Evolutionary conservation across 2,329 filamentous ascomycete species (phyloP).

Genomic region (Cladophialophora carrionii): DNA sequence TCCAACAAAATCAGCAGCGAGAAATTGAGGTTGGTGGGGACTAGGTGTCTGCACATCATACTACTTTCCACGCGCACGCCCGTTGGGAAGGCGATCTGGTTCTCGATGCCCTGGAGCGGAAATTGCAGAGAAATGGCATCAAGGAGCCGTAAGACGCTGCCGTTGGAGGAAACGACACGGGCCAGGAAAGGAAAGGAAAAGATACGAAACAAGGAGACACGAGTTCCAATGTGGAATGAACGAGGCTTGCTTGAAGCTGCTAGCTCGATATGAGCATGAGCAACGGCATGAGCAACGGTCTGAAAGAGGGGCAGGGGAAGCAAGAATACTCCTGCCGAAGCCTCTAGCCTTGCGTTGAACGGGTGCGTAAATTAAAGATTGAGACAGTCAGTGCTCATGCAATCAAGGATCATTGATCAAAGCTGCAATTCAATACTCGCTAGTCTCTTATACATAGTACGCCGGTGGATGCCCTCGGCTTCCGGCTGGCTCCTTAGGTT

Average conservation of each 20-base stretch:
- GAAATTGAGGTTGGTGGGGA: conserved; percentile 46
- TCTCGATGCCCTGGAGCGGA: neutral
- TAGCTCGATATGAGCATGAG: neutral
- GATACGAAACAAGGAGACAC: neutral
- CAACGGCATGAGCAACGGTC: neutral
- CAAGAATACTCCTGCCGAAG: neutral
- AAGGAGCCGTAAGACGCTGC: neutral
- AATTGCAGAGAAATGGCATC: neutral
- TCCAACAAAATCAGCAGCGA: conserved; percentile 33
- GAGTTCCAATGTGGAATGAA: neutral
- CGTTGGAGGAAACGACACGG: neutral
- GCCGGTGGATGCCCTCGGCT: neutral
- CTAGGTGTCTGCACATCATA: conserved; percentile 30
- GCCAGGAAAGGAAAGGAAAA: neutral
- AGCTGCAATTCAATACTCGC: neutral
- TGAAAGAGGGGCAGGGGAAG: neutral
- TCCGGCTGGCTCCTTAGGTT: conserved; percentile 12
- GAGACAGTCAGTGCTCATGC: neutral
- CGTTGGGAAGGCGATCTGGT: neutral
- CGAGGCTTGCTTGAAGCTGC: neutral
- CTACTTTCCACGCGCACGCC: neutral
- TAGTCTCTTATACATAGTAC: conserved; percentile 18
- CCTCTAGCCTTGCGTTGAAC: neutral
- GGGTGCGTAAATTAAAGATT: neutral
- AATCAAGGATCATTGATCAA: conserved; percentile 1